Evolutionary conservation across 31 red algal genomes (phyloP), one percentile per base, ranked within the genome.

Genomic region (Asparagopsis taxiformis): DNA sequence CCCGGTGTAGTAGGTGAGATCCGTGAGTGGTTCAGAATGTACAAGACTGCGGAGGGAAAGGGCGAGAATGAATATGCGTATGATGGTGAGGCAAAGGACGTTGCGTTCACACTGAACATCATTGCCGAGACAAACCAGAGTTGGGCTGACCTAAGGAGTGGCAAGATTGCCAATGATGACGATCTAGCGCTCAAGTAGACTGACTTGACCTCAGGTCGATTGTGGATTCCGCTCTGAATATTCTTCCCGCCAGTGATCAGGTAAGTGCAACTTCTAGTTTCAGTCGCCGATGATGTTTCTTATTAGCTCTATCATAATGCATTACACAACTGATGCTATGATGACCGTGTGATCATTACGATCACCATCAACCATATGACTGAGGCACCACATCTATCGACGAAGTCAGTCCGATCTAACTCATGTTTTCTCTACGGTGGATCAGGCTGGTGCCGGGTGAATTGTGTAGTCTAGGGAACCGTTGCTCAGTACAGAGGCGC

Each of bases 31-130:
- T 99, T 99, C 75, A 59, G 91, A 51, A 53, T 92, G 68, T 99
- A 99, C 78, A 99, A 99, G 71, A 95, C 88, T 20, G 87, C 96
- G 2, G 96, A 99, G 38, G 96, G 96, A 35, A 99, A 99, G 80
- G 91, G 82, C 26, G 82, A 89, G 50, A 99, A 99, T 74, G 84
- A 74, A 51, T 99, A 92, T 56, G 96, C 76, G 4, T 95, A 81
- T 59, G 51, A 80, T 43, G 96, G 88, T 24, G 68, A 89, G 39
- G 83, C 80, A 26, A 71, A 87, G 43, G 88, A 80, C 39, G 68
- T 30, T n/a, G 59, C 49, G 48, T 92, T 66, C 43, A 84, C 96
- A 1, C 60, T 83, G 72, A 28, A 80, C 20, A 73, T 99, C 3
- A 80, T 99, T 59, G 22, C 29, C 30, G 92, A 99, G 20, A 85